phyloP scores from a whole-genome alignment of 1,284 basidiomycete species.

The Ustilago lituana region DNA sequence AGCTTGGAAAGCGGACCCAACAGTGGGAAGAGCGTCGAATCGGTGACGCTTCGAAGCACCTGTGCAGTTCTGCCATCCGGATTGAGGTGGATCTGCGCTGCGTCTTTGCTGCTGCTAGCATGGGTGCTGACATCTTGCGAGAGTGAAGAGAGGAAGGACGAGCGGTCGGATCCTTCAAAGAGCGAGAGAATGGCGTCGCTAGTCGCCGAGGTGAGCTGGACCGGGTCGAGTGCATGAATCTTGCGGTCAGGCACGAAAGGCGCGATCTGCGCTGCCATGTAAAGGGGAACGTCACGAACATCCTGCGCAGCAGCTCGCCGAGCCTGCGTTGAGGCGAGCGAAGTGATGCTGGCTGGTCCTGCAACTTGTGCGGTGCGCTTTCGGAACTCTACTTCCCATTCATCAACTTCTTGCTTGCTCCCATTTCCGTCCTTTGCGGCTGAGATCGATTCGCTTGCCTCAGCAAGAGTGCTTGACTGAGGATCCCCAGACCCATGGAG shows the following conservation, averaged over 20 bases:
- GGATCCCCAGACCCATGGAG: conserved; percentile 20
- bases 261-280: conserved; percentile 49
- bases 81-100: conserved; percentile 2
- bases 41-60: conserved; percentile 9
- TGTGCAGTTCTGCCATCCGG: conserved; percentile 12
- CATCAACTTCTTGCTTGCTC: conserved; percentile 25
- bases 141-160: conserved; percentile 28
- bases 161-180: conserved; percentile 33
- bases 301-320: conserved; percentile 18
- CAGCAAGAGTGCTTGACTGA: not conserved
- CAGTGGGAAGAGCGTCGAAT: conserved; percentile 47
- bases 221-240: conserved; percentile 39
- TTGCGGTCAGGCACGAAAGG: conserved; percentile 47
- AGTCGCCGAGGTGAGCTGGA: conserved; percentile 37
- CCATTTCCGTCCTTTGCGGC: not conserved
- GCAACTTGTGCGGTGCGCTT: conserved; percentile 37
- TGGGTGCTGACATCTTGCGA: conserved; percentile 17
- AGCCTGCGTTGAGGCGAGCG: conserved; percentile 19
- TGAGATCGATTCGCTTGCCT: not conserved
- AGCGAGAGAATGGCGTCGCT: conserved; percentile 48
- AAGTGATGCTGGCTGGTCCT: conserved; percentile 35
- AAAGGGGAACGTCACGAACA: conserved; percentile 45
- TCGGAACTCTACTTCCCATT: conserved; percentile 56
- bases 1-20: conserved; percentile 61
- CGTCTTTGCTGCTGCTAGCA: not conserved